phyloP scores from a whole-genome alignment of 2,329 filamentous ascomycete genomes.

The Diaporthe sp. region DNA sequence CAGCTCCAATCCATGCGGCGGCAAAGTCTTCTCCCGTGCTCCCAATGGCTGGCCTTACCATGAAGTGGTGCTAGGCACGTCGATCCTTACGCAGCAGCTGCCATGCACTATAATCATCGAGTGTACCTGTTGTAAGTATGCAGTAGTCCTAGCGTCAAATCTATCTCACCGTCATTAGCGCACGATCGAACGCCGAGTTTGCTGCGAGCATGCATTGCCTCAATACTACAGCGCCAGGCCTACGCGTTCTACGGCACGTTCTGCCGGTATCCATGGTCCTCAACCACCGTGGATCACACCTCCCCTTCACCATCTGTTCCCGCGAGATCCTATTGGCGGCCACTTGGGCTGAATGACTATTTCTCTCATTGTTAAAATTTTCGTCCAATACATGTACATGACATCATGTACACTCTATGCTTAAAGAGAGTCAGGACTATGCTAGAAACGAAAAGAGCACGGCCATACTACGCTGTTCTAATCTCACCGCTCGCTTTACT shows the following conservation, averaged over 20 bases:
- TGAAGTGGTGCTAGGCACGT: not conserved
- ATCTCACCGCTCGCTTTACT: conserved; percentile 3
- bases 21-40: not conserved
- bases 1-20: conserved; percentile 11
- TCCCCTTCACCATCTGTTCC: not conserved
- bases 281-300: not conserved
- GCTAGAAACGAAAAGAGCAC: not conserved
- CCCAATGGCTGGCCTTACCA: not conserved
- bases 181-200: conserved; percentile 24
- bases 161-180: conserved; percentile 1
- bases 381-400: conserved; percentile 17
- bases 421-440: conserved; percentile 20
- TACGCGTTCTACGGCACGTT: not conserved
- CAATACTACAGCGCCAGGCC: not conserved
- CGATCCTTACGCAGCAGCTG: conserved; percentile 8
- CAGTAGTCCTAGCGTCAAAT: not conserved
- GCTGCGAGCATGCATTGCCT: not conserved
- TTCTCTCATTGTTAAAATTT: not conserved
- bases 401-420: conserved; percentile 11
- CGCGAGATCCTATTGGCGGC: conserved; percentile 21
- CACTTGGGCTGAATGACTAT: not conserved
- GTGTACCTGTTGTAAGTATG: not conserved
- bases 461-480: conserved; percentile 8
- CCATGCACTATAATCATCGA: not conserved
- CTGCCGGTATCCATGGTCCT: not conserved